Conservation (phyloP, 2,329 filamentous ascomycete genomes). For the Thielaviopsis musarum region DNA sequence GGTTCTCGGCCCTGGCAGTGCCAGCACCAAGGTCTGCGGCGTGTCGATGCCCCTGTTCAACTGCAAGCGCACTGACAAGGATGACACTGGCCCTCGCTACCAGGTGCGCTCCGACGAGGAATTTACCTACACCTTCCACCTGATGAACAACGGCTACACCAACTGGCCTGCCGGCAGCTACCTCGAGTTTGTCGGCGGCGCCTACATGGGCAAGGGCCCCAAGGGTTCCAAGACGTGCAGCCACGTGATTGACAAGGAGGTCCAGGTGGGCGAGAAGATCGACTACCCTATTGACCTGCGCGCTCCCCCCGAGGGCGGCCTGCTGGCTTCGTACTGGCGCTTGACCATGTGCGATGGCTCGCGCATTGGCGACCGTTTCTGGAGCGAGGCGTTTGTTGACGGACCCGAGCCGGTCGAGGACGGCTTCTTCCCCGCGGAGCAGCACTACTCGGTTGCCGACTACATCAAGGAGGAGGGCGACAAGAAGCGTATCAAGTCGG, state of each 20-base stretch:
- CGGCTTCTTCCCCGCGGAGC: not conserved
- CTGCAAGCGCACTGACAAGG: not conserved
- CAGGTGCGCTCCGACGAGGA: slow-evolving; percentile 38
- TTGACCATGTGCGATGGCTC: slow-evolving; percentile 64
- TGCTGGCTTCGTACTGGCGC: slow-evolving; percentile 90
- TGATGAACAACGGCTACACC: slow-evolving; percentile 65
- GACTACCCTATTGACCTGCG: slow-evolving; percentile 75
- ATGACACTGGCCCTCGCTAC: not conserved
- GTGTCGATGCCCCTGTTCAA: not conserved
- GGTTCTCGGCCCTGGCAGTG: slow-evolving; percentile 7
- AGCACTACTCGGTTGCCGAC: not conserved
- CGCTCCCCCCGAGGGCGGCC: slow-evolving; percentile 59
- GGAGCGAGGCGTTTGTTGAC: slow-evolving; percentile 75
- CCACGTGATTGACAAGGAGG: slow-evolving; percentile 43
- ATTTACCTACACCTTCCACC: slow-evolving; percentile 82
- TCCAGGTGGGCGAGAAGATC: slow-evolving; percentile 58
- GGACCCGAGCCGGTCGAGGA: slow-evolving; percentile 15
- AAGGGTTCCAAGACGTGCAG: not conserved
- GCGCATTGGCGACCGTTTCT: slow-evolving; percentile 83
- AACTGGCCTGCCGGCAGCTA: slow-evolving; percentile 81
- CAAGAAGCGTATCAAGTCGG: not conserved
- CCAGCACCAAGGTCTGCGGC: slow-evolving; percentile 17
- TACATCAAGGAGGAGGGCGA: slow-evolving; percentile 18
- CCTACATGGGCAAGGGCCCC: slow-evolving; percentile 85
- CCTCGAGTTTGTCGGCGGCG: slow-evolving; percentile 81